Conservation (phyloP, 352 stramenopile species). For the Pilasporangium apinafurcum region DNA sequence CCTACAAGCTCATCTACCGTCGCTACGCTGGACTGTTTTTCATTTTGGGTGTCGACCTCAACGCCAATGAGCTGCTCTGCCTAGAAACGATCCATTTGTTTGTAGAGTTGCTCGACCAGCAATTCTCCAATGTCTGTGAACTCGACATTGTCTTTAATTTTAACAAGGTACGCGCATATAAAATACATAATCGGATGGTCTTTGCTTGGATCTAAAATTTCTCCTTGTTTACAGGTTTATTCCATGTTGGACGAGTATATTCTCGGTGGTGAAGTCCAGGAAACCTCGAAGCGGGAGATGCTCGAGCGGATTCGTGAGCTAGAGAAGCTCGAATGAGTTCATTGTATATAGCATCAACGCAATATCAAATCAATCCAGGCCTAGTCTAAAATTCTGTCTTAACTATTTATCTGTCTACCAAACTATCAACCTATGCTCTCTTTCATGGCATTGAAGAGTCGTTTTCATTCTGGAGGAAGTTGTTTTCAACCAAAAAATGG, state of each 20-base stretch:
- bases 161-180: constrained; percentile 73
- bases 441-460: too few species aligned
- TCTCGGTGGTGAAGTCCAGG: constrained; percentile 90
- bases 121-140: constrained; percentile 99
- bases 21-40: constrained; percentile 99
- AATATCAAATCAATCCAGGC: too few species aligned
- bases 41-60: constrained; percentile 93
- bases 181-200: too few species aligned
- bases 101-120: constrained; percentile 97
- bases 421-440: background rate
- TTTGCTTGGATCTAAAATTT: background rate
- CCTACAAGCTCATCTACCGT: constrained; percentile 99
- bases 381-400: too few species aligned
- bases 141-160: constrained; percentile 96
- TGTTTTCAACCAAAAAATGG: constrained; percentile 43
- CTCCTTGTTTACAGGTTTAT: constrained; percentile 60
- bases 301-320: constrained; percentile 89
- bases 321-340: constrained; percentile 84
- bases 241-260: constrained; percentile 95
- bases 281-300: constrained; percentile 91
- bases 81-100: constrained; percentile 98
- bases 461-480: constrained; percentile 38
- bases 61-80: constrained; percentile 96
- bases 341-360: too few species aligned
- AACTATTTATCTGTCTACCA: too few species aligned